Percentiles rank a stretch among this genome's conserved stretches.
These are phyloP conservation scores for Przewalskia tangutica DNA, from an alignment of 257 asterid species.

Conservation along the genomic window DNA sequence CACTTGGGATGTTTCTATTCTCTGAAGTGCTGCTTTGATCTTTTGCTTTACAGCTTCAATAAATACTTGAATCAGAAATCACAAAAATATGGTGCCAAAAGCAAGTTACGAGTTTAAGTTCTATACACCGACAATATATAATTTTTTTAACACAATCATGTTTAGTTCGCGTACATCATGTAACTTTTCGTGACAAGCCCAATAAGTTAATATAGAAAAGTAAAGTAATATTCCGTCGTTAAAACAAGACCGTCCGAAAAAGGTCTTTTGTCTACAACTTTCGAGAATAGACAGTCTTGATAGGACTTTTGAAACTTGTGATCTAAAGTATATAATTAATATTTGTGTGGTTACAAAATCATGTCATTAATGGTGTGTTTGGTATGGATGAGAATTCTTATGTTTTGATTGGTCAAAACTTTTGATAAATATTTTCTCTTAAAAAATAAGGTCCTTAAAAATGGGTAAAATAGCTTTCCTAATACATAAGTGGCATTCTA, in stretches of 20 bases:
- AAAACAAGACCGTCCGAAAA: neutral
- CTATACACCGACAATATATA: neutral
- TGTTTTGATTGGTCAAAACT: neutral
- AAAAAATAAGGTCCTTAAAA: too few species aligned
- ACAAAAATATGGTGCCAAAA: neutral
- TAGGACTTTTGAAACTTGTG: neutral
- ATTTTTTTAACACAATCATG: neutral
- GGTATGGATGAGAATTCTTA: neutral
- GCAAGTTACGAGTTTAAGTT: neutral
- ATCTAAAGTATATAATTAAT: neutral
- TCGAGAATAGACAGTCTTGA: neutral
- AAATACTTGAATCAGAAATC: neutral
- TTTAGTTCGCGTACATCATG: neutral
- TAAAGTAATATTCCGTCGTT: neutral
- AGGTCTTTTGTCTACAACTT: neutral
- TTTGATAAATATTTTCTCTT: too few species aligned
- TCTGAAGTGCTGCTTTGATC: constrained; percentile 1
- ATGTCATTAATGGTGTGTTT: neutral
- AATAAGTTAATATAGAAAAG: neutral
- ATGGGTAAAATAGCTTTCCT: too few species aligned
- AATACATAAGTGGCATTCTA: too few species aligned
- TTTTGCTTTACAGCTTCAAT: constrained; percentile 3
- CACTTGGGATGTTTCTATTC: constrained; percentile 3
- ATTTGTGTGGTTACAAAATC: neutral
- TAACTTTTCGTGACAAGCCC: neutral